phyloP scores from a whole-genome alignment of 805 yeast genomes.

The Yamadazyma nakazawae region DNA sequence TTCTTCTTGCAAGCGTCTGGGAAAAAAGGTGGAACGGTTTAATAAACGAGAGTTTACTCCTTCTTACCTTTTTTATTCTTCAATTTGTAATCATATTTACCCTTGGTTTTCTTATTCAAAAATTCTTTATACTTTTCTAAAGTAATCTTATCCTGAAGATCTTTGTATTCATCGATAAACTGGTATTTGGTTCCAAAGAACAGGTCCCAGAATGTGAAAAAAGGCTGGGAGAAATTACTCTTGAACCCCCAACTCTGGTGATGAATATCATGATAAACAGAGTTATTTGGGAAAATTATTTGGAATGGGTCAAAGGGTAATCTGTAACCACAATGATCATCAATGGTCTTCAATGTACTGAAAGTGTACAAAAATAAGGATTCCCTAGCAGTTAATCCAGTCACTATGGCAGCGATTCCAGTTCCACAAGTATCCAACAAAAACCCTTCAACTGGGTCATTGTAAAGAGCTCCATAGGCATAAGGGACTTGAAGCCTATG shows the following conservation, averaged over 20 bases:
- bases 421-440: constrained; percentile 89
- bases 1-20: background rate
- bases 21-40: too few relatives aligned
- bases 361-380: constrained; percentile 70
- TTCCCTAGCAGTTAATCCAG: constrained; percentile 74
- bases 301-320: constrained; percentile 92
- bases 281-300: constrained; percentile 86
- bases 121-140: constrained; percentile 64
- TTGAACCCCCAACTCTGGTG: constrained; percentile 96
- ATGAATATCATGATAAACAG: constrained; percentile 95
- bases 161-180: constrained; percentile 56
- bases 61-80: constrained; percentile 2
- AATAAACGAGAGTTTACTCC: background rate
- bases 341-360: constrained; percentile 94
- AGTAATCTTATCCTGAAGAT: constrained; percentile 63
- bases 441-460: constrained; percentile 92
- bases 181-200: constrained; percentile 68
- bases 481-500: constrained; percentile 94
- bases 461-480: constrained; percentile 94
- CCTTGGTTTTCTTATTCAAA: constrained; percentile 34
- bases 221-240: constrained; percentile 92
- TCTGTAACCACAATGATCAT: constrained; percentile 98
- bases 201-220: constrained; percentile 91
- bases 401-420: constrained; percentile 68
- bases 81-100: constrained; percentile 8